Evolutionary conservation across 345 rosid species (phyloP), one percentile per base, ranked within the genome.

Genomic region (Lenwebbia sp.): DNA sequence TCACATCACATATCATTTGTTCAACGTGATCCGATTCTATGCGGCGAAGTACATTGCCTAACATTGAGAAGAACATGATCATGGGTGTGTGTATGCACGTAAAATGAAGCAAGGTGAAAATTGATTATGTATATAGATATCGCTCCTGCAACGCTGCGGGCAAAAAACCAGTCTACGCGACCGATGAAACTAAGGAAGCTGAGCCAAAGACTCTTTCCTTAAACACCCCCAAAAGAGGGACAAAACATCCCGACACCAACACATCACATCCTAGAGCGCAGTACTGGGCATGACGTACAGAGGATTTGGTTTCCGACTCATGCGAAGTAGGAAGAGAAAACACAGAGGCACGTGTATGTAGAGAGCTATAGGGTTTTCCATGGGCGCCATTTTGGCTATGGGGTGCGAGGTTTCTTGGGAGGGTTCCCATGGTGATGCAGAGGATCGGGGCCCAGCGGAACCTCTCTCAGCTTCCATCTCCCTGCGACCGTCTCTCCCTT

Each of bases 391-490:
- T 21, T 7, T 54, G 57, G 57, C 25, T 21, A 54, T 21, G 25
- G 57, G 21, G 57, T 82, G 51, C 84, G 58, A 50, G 92, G 92
- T 52, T 92, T 89, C 86, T 87, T 85, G 47, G 92, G 92, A 57
- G 53, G 82, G 82, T n/a, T 25, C 10, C 84, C 91, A 58, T 90
- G 87, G 26, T 92, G 94, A 82, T 92, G 94, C 88, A 90, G 37
- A 23, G 94, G 92, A 74, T 92, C 92, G 54, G 92, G 94, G 26
- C 92, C 94, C 50, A 86, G 83, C 5, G 94, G 94, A 84, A 83
- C 91, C 30, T 75, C 37, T 86, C 92, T 89, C 25, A 92, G 49
- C 88, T 88, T 89, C 84, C 88, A 82, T 33, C 83, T 84, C 33
- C 30, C 60, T 52, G 44, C 51, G 13, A 6, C 53, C 13, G 26